Evolutionary conservation across 2,329 filamentous ascomycete species (phyloP).

Genomic region (Tolypocladium inflatum): DNA sequence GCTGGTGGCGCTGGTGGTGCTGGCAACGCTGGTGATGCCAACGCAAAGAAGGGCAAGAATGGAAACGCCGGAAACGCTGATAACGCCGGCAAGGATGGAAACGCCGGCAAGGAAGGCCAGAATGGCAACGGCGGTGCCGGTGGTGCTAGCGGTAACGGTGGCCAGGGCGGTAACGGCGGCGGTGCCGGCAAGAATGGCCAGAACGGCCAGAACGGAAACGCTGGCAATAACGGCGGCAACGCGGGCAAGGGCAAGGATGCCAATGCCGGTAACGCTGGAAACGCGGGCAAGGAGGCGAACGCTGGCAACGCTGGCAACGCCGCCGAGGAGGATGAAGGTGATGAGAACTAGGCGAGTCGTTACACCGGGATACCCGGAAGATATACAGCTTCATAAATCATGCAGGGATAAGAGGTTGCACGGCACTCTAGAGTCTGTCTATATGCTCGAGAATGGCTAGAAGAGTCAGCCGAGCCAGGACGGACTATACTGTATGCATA

Average conservation of each 20-base stretch:
- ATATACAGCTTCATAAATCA: not conserved
- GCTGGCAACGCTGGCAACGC: not conserved
- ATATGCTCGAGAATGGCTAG: not conserved
- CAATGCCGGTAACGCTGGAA: not conserved
- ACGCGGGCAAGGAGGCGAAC: not conserved
- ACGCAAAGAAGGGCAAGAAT: not conserved
- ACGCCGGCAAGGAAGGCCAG: too few relatives aligned
- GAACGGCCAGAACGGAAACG: not conserved
- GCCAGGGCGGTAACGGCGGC: too few relatives aligned
- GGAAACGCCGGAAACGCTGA: not conserved
- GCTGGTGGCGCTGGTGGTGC: too few relatives aligned
- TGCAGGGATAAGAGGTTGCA: not conserved
- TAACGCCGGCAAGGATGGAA: not conserved
- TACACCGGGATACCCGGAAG: too few relatives aligned
- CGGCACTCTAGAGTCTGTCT: not conserved
- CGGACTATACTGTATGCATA: not conserved
- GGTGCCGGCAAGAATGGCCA: not conserved
- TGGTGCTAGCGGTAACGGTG: too few relatives aligned
- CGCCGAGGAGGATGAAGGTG: not conserved
- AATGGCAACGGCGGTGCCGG: not conserved
- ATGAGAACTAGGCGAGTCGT: not conserved
- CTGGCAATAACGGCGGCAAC: not conserved
- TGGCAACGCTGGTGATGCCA: too few relatives aligned
- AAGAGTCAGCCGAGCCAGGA: not conserved
- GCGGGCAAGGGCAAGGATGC: too few relatives aligned